Conservation (phyloP, 2,329 filamentous ascomycete species). For the Rosellinia necatrix region DNA sequence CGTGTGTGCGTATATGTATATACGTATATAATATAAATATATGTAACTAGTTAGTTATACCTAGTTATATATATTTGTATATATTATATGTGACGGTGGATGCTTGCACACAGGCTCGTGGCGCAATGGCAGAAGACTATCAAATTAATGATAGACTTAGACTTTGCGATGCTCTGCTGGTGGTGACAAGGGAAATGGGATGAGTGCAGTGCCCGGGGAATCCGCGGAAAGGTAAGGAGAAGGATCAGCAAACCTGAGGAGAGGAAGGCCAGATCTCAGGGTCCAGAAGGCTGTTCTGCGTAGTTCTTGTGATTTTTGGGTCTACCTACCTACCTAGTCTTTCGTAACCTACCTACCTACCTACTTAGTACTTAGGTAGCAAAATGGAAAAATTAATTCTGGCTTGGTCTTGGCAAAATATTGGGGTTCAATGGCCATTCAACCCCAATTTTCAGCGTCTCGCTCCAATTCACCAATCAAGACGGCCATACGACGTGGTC, state of each 20-base stretch:
- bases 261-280: conserved; percentile 39
- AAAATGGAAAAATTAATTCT: conserved; percentile 31
- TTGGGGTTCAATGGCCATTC: conserved; percentile 26
- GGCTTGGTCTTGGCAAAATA: conserved; percentile 22
- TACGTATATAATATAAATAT: no score
- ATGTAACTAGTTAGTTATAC: no score
- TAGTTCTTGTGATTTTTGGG: conserved; percentile 13
- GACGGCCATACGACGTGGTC: conserved; percentile 6
- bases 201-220: background rate
- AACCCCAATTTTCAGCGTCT: background rate
- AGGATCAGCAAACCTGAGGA: conserved; percentile 15
- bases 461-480: conserved; percentile 20
- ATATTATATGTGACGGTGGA: background rate
- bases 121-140: conserved; percentile 5
- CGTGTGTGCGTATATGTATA: no score
- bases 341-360: no score
- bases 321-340: no score
- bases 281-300: conserved; percentile 29
- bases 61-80: no score
- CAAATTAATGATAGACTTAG: conserved; percentile 20
- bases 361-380: no score
- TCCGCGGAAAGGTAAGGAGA: conserved; percentile 1
- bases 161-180: background rate
- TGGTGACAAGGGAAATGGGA: background rate
- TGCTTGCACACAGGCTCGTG: background rate